phyloP scores from a whole-genome alignment of 805 yeast species.

The Danielozyma ontarioensis region DNA sequence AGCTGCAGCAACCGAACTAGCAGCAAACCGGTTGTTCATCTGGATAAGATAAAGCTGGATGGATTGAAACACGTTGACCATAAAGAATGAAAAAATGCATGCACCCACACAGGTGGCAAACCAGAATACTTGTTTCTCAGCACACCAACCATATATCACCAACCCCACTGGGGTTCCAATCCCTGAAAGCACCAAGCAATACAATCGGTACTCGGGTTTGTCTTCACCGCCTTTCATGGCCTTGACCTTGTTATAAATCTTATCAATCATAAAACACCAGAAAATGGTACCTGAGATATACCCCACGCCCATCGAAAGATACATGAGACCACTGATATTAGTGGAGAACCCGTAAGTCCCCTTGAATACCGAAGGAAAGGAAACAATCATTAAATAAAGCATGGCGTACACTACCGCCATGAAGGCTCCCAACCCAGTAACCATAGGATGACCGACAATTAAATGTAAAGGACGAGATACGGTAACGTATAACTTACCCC shows the following conservation, averaged over 20 bases:
- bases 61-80: slow-evolving; percentile 33
- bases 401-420: slow-evolving; percentile 41
- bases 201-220: slow-evolving; percentile 35
- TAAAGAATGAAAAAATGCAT: slow-evolving; percentile 31
- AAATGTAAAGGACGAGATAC: slow-evolving; percentile 30
- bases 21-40: slow-evolving; percentile 34
- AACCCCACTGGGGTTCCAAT: slow-evolving; percentile 32
- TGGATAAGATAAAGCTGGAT: slow-evolving; percentile 35
- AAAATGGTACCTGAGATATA: slow-evolving; percentile 25
- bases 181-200: slow-evolving; percentile 29
- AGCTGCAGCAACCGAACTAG: slow-evolving; percentile 37
- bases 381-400: slow-evolving; percentile 36
- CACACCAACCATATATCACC: slow-evolving; percentile 40
- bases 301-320: slow-evolving; percentile 35
- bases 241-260: slow-evolving; percentile 19
- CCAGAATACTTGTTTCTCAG: slow-evolving; percentile 31
- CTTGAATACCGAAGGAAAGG: slow-evolving; percentile 30
- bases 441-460: slow-evolving; percentile 32
- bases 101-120: slow-evolving; percentile 33
- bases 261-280: slow-evolving; percentile 25
- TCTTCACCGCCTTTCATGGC: slow-evolving; percentile 25
- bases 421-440: slow-evolving; percentile 35
- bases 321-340: slow-evolving; percentile 32
- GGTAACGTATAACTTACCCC: slow-evolving; percentile 17
- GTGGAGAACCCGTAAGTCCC: slow-evolving; percentile 28